These are phyloP conservation scores for Thermothielavioides terrestris DNA, from an alignment of 495 filamentous ascomycete genomes.

Conservation along the genomic window DNA sequence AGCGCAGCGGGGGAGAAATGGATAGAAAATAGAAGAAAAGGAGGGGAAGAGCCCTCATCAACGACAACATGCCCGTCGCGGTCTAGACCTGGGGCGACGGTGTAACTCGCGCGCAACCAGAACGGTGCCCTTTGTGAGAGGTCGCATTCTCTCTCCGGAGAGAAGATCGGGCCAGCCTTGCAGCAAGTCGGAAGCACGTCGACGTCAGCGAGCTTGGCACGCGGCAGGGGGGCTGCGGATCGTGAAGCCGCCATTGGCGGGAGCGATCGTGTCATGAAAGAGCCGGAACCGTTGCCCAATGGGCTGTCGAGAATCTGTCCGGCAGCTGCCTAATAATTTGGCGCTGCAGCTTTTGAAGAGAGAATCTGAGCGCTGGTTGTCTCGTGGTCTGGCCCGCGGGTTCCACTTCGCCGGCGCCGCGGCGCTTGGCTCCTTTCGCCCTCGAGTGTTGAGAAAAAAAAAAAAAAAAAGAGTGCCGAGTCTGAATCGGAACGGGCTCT, in stretches of 20 bases:
- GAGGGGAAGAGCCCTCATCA: not conserved
- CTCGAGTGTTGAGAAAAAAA: too few species aligned
- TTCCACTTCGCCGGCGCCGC: too few species aligned
- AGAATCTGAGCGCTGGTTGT: too few species aligned
- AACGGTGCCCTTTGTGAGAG: too few species aligned
- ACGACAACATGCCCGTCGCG: not conserved
- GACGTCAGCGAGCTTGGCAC: slow-evolving; percentile 19
- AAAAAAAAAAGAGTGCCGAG: too few species aligned
- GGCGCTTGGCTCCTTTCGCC: too few species aligned
- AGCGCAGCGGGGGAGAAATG: not conserved
- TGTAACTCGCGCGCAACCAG: too few species aligned
- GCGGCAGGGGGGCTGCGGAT: not conserved
- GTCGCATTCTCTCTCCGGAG: too few species aligned
- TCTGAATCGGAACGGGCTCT: too few species aligned
- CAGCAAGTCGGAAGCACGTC: slow-evolving; percentile 9
- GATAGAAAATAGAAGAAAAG: not conserved
- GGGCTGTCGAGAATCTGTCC: not conserved
- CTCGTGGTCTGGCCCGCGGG: too few species aligned
- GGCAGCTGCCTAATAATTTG: slow-evolving; percentile 2
- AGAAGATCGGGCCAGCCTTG: not conserved
- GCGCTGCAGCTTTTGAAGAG: not conserved
- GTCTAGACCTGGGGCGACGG: too few species aligned
- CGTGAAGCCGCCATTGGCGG: slow-evolving; percentile 6
- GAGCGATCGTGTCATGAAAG: not conserved
- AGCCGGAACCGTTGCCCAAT: slow-evolving; percentile 1